Conservation (phyloP, 2,329 filamentous ascomycete species). For the Diaporthe ampelina region DNA sequence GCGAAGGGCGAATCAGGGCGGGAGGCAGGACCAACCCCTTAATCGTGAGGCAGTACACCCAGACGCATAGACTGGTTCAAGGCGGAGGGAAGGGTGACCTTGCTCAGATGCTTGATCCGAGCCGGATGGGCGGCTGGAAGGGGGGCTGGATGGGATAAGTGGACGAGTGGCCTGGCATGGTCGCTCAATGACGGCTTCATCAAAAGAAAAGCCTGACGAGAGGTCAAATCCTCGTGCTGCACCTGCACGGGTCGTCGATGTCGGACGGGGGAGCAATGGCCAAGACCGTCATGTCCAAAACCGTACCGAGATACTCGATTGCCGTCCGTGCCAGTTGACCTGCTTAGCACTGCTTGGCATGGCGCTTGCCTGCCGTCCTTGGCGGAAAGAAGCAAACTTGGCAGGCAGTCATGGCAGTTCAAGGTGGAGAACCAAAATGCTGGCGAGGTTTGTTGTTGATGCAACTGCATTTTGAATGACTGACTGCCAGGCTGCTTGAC, state of each 20-base stretch:
- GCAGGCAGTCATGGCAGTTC: not conserved
- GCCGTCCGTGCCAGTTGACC: conserved; percentile 20
- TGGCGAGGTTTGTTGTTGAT: not conserved
- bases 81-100: conserved; percentile 1
- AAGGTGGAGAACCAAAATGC: not conserved
- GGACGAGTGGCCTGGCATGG: not conserved
- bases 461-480: not conserved
- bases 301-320: not conserved
- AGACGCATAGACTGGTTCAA: conserved; percentile 19
- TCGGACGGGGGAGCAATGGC: not conserved
- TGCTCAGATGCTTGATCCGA: conserved; percentile 4
- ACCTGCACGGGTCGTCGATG: not conserved
- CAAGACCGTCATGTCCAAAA: conserved; percentile 4
- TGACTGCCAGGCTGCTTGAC: not conserved
- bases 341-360: conserved; percentile 6
- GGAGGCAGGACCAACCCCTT: conserved; percentile 1
- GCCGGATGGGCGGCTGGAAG: not conserved
- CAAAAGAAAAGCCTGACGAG: not conserved
- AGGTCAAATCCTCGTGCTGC: conserved; percentile 13
- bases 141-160: not conserved
- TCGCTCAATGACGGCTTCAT: not conserved
- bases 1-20: conserved; percentile 12
- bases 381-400: conserved; percentile 27
- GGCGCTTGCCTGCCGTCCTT: conserved; percentile 28
- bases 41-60: conserved; percentile 17